Evolutionary conservation across 1,139 yeast species (phyloP), one percentile per base, ranked within the genome.

Genomic region (Diutina catenulata): DNA sequence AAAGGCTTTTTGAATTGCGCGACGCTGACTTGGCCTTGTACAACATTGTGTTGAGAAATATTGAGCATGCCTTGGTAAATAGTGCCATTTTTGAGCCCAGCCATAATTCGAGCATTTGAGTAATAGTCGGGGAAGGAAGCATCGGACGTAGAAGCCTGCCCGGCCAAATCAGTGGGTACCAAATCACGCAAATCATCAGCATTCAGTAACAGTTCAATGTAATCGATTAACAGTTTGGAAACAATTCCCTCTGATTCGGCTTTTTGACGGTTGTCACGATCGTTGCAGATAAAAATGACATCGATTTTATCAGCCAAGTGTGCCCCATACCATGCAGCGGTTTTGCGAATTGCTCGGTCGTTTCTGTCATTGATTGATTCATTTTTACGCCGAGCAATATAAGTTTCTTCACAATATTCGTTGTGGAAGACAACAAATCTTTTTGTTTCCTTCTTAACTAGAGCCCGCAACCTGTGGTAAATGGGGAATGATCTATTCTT

Each of bases 351-450:
- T 14, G 96, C 88, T 47, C 96, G 65, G 57, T 91, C 97, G 51
- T 91, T 91, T 53, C 93, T 71, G 56, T 91, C 97, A 53, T 91
- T 88, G 45, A 87, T 81, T 11, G 79, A 53, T 56, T 91, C 98
- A 38, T 74, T 73, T 38, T 61, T 69, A 43, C 56, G 62, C 50
- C 97, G 74, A 16, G 64, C 64, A 3, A 79, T 67, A 54, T 68
- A 82, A 0, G 96, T 86, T 10, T 70, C 74, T 45, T 76, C 75
- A 47, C 74, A 74, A 56, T 87, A 93, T 55, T 91, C 98, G 57
- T 93, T 93, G 58, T 93, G 97, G 57, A 83, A 91, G 3, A 91
- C 94, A 33, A 83, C 74, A 52, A 88, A 86, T 44, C 97, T 66
- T 56, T 91, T 93, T 36, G 76, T 84, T 41, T 81, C 88, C 38